These are phyloP conservation scores for Candida awuae DNA, from an alignment of 805 yeast genomes.

Conservation along the genomic window DNA sequence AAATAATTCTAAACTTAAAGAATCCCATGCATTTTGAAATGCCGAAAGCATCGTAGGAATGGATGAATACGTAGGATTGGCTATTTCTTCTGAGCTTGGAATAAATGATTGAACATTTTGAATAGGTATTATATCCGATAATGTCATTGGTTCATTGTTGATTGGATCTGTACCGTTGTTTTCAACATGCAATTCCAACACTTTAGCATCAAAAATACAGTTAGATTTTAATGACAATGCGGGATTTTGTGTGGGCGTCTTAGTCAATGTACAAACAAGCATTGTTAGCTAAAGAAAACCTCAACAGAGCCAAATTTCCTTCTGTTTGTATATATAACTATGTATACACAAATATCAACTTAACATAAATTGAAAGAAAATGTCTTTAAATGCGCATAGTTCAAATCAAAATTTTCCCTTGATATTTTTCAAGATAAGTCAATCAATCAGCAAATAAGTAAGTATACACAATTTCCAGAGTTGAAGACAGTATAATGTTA, in stretches of 20 bases:
- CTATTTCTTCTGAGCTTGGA: slow-evolving; percentile 12
- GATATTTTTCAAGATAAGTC: too few species aligned
- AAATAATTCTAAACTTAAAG: slow-evolving; percentile 73
- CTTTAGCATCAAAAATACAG: slow-evolving; percentile 55
- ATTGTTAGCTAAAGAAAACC: slow-evolving; percentile 4
- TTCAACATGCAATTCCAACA: slow-evolving; percentile 53
- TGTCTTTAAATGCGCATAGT: too few species aligned
- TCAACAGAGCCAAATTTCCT: neutral
- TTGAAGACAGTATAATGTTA: too few species aligned
- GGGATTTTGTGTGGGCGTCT: slow-evolving; percentile 59
- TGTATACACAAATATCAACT: too few species aligned
- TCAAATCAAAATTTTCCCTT: too few species aligned
- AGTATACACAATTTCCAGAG: too few species aligned
- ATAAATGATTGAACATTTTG: slow-evolving; percentile 8
- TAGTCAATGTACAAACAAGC: slow-evolving; percentile 42
- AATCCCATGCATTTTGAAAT: slow-evolving; percentile 87
- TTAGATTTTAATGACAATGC: slow-evolving; percentile 71
- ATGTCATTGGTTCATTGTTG: slow-evolving; percentile 48
- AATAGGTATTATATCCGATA: slow-evolving; percentile 49
- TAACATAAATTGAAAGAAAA: too few species aligned
- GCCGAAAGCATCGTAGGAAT: slow-evolving; percentile 71
- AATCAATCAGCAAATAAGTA: too few species aligned
- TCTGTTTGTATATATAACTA: too few species aligned
- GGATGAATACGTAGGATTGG: slow-evolving; percentile 41
- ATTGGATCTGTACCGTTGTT: slow-evolving; percentile 73